These are phyloP conservation scores for Hypoxylon sp. DNA, from an alignment of 2,329 filamentous ascomycete species.

Conservation along the genomic window DNA sequence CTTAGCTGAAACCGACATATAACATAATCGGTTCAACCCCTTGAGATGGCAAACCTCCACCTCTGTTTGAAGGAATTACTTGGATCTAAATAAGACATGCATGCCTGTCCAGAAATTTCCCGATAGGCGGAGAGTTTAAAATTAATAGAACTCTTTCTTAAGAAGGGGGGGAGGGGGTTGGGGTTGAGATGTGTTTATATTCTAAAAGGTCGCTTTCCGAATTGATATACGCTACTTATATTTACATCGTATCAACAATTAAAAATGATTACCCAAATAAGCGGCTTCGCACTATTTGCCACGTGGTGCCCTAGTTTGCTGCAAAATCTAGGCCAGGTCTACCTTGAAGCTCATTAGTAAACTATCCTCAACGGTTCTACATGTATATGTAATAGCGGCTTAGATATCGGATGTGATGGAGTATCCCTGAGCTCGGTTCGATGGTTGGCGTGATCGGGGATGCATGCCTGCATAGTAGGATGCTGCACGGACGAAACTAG, in stretches of 20 bases:
- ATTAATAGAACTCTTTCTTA: background rate
- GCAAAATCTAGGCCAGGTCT: background rate
- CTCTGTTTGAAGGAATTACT: background rate
- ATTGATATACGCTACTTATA: background rate
- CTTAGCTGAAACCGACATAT: conserved; percentile 11
- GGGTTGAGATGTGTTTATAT: background rate
- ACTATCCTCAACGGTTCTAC: background rate
- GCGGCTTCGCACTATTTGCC: background rate
- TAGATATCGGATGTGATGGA: conserved; percentile 15
- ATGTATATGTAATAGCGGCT: conserved; percentile 1
- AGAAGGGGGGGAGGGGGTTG: too few relatives aligned
- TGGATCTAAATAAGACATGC: background rate
- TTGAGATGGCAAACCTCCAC: background rate
- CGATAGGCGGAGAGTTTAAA: conserved; percentile 7
- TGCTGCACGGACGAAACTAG: conserved; percentile 8
- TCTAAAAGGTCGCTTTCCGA: background rate
- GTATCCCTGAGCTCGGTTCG: conserved; percentile 10
- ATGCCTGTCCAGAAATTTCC: background rate
- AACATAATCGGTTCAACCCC: conserved; percentile 10
- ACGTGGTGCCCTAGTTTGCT: conserved; percentile 9
- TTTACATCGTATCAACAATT: background rate
- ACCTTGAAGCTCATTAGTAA: background rate
- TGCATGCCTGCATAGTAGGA: background rate
- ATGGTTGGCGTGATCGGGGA: conserved; percentile 3
- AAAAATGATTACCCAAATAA: background rate